These are phyloP conservation scores for Aspergillus ruber DNA, from an alignment of 2,329 filamentous ascomycete species.

Conservation along the genomic window DNA sequence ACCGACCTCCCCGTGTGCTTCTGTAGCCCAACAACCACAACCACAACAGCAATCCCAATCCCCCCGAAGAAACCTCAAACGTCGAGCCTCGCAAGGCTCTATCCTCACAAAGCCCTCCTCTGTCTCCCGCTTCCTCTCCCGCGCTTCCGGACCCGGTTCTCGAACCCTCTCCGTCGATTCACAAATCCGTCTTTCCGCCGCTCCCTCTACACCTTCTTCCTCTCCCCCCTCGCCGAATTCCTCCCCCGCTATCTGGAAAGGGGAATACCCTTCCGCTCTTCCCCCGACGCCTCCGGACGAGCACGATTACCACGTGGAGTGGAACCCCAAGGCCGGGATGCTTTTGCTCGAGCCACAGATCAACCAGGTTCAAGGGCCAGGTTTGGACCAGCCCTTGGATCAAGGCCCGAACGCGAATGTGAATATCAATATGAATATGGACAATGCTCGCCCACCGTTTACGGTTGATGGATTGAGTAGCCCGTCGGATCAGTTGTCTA, in stretches of 20 bases:
- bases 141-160: constrained; percentile 21
- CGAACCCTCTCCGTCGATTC: constrained; percentile 23
- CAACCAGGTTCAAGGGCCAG: constrained; percentile 19
- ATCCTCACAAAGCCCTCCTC: constrained; percentile 27
- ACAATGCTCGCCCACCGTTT: constrained; percentile 18
- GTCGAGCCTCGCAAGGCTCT: constrained; percentile 33
- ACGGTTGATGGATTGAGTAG: constrained; percentile 23
- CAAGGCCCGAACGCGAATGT: constrained; percentile 16
- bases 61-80: constrained; percentile 19
- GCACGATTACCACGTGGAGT: constrained; percentile 30
- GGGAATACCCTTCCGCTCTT: constrained; percentile 29
- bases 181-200: constrained; percentile 29
- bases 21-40: not conserved
- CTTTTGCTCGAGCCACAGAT: constrained; percentile 23
- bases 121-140: constrained; percentile 31
- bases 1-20: constrained; percentile 11
- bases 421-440: constrained; percentile 6
- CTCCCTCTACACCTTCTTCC: constrained; percentile 20
- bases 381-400: constrained; percentile 15
- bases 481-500: constrained; percentile 24
- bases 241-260: constrained; percentile 20
- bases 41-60: not conserved
- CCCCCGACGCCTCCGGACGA: constrained; percentile 40
- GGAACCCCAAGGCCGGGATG: constrained; percentile 29
- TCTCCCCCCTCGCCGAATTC: constrained; percentile 26